These are phyloP conservation scores for Clavispora phyllophila DNA, from an alignment of 805 yeast species.

Conservation along the genomic window DNA sequence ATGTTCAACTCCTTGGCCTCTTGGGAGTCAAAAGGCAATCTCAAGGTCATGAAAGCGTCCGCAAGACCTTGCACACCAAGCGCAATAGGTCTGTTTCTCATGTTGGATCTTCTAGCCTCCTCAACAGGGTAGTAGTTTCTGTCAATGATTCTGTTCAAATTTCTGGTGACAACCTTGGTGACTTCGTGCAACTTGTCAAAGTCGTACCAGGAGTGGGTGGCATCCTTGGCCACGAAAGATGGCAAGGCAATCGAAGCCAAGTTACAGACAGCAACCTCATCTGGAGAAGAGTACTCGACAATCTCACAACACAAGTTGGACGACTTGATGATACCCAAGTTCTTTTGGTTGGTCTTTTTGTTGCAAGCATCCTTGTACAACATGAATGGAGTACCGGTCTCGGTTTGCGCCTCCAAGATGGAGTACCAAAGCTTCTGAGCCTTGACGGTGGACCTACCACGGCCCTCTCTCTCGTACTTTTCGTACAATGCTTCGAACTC, in stretches of 20 bases:
- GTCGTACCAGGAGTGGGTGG: constrained; percentile 42
- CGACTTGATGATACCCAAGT: constrained; percentile 55
- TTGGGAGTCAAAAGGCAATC: constrained; percentile 54
- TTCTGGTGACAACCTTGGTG: constrained; percentile 49
- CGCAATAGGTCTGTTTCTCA: constrained; percentile 58
- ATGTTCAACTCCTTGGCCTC: constrained; percentile 53
- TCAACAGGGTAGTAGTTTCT: constrained; percentile 53
- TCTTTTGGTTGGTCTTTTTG: constrained; percentile 54
- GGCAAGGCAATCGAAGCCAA: constrained; percentile 58
- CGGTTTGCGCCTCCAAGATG: constrained; percentile 58
- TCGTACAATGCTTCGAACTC: constrained; percentile 50
- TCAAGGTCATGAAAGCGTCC: constrained; percentile 50
- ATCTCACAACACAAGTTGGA: constrained; percentile 61
- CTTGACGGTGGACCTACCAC: constrained; percentile 46
- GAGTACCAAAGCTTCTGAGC: constrained; percentile 61
- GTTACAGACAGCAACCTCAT: constrained; percentile 59
- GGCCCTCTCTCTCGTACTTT: constrained; percentile 46
- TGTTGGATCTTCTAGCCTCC: constrained; percentile 49
- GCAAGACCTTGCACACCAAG: constrained; percentile 63
- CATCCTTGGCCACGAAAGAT: constrained; percentile 46
- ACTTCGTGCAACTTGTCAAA: constrained; percentile 52
- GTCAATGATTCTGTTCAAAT: constrained; percentile 54
- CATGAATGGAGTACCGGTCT: constrained; percentile 64
- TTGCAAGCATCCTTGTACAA: constrained; percentile 61
- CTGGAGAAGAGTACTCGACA: constrained; percentile 55